Evolutionary conservation across 768 basidiomycete genomes (phyloP).

Genomic region (Leucocoprinus sp.): DNA sequence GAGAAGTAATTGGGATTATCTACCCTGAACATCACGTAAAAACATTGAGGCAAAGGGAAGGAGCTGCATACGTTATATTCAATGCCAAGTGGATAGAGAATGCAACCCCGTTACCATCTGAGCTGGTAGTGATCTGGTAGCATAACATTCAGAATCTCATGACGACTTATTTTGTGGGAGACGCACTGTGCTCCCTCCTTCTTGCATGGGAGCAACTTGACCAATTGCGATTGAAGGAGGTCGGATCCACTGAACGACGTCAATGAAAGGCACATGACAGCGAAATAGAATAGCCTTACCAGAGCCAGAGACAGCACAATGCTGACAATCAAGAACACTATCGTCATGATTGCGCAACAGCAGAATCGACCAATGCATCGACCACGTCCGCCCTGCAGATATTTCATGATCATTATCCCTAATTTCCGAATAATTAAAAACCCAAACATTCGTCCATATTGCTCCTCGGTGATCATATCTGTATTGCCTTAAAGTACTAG

Average conservation of each 20-base stretch:
- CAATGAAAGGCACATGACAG: background rate
- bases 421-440: background rate
- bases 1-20: slow-evolving; percentile 77
- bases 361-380: slow-evolving; percentile 62
- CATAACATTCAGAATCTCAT: too few species aligned
- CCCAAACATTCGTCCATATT: slow-evolving; percentile 57
- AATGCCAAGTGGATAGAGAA: slow-evolving; percentile 4
- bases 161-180: too few species aligned
- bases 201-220: slow-evolving; percentile 30
- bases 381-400: slow-evolving; percentile 47
- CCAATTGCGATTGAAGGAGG: slow-evolving; percentile 65
- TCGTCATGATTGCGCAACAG: slow-evolving; percentile 66
- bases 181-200: slow-evolving; percentile 38
- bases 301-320: slow-evolving; percentile 59
- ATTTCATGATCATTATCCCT: background rate
- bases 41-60: slow-evolving; percentile 3
- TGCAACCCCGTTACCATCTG: background rate
- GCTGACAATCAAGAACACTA: slow-evolving; percentile 55
- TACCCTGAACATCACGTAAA: slow-evolving; percentile 37
- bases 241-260: slow-evolving; percentile 53
- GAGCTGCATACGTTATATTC: slow-evolving; percentile 9
- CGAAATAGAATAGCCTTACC: slow-evolving; percentile 33
- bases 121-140: background rate
- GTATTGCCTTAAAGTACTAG: slow-evolving; percentile 40
- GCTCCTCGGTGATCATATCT: slow-evolving; percentile 51